phyloP scores from a whole-genome alignment of 2,329 filamentous ascomycete genomes.

The Botrytis hyacinthi region DNA sequence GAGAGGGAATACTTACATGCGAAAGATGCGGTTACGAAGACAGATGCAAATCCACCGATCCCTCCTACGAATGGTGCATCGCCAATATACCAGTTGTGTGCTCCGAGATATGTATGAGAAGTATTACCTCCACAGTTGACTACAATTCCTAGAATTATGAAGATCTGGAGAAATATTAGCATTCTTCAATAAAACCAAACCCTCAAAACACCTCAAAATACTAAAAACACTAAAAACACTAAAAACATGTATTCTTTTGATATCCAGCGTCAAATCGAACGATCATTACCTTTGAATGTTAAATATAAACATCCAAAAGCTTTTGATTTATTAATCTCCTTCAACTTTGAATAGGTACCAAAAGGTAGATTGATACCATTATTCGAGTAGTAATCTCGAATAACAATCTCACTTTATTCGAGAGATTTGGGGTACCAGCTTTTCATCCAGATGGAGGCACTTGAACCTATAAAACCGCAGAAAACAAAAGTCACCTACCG shows the following conservation, averaged over 20 bases:
- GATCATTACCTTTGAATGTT: not conserved
- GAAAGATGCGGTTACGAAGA: constrained; percentile 60
- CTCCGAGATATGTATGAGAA: constrained; percentile 55
- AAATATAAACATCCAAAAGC: not conserved
- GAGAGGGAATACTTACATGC: constrained; percentile 46
- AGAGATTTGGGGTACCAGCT: not conserved
- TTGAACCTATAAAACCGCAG: not conserved
- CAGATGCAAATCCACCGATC: constrained; percentile 63
- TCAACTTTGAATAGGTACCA: not conserved
- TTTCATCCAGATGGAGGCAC: not conserved
- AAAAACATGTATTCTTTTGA: not conserved
- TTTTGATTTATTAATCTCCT: not conserved
- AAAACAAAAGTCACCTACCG: constrained; percentile 38
- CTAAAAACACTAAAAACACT: not conserved
- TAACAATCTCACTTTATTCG: not conserved
- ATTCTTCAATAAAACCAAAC: not conserved
- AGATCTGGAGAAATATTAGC: constrained; percentile 44
- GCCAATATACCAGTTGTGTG: constrained; percentile 55
- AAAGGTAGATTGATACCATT: not conserved
- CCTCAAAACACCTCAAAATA: too few species aligned
- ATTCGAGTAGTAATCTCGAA: not conserved
- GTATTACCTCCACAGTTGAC: constrained; percentile 58
- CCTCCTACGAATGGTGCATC: constrained; percentile 64
- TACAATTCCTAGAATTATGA: constrained; percentile 61
- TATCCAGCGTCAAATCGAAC: not conserved